phyloP scores from a whole-genome alignment of 495 filamentous ascomycete species.

The Talaromyces ruber region DNA sequence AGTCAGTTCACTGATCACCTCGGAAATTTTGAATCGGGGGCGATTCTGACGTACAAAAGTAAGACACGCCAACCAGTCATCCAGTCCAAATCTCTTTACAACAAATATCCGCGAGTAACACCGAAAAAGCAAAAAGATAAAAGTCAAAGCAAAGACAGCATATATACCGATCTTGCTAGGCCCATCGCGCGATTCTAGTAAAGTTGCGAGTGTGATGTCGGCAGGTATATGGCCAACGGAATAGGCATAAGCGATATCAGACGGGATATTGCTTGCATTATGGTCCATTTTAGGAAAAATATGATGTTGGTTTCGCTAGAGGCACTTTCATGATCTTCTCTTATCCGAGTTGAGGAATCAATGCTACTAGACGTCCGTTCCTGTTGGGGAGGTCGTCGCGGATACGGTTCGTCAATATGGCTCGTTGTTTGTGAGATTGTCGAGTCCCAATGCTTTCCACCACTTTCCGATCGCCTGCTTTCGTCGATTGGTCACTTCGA shows the following conservation, averaged over 20 bases:
- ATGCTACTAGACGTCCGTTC: not conserved
- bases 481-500: not conserved
- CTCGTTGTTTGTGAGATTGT: not conserved
- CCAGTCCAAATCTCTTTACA: not conserved
- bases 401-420: not conserved
- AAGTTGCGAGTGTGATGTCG: not conserved
- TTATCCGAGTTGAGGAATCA: not conserved
- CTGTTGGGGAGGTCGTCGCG: not conserved
- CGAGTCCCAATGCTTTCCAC: not conserved
- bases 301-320: not conserved
- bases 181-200: conserved; percentile 1
- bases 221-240: not conserved
- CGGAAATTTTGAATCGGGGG: not conserved
- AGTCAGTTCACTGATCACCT: not conserved
- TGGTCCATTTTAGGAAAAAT: not conserved
- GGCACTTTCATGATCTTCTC: not conserved
- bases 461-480: not conserved
- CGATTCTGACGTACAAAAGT: not conserved
- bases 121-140: not conserved
- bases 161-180: conserved; percentile 1
- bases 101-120: conserved; percentile 4
- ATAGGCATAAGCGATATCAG: conserved; percentile 2
- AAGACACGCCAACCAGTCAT: conserved; percentile 4
- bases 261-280: not conserved
- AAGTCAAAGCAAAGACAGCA: not conserved